A percentile compares a stretch with the other conserved stretches of the same genome.
These are phyloP conservation scores for Macrolepiota fuliginosa DNA, from an alignment of 768 basidiomycete genomes.

Conservation along the genomic window DNA sequence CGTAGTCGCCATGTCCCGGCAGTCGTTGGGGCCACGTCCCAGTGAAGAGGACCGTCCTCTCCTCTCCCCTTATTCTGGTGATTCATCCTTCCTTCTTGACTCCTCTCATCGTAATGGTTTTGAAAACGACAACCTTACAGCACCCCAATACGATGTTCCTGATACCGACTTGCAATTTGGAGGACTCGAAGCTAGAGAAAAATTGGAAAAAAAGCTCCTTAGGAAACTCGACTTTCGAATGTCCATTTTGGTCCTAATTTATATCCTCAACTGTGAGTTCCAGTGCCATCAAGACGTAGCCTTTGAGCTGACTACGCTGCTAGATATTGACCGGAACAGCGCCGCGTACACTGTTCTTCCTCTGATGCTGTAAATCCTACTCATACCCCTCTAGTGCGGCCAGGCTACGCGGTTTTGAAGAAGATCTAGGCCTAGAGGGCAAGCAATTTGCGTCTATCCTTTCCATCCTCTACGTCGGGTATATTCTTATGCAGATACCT, in stretches of 20 bases:
- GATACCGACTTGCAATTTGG: constrained; percentile 25
- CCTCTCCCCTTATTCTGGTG: constrained; percentile 6
- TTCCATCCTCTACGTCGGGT: constrained; percentile 64
- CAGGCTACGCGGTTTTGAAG: constrained; percentile 62
- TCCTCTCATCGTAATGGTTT: background rate
- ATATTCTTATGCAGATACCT: constrained; percentile 70
- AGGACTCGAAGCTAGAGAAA: constrained; percentile 22
- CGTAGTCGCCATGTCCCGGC: background rate
- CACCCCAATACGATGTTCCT: constrained; percentile 15
- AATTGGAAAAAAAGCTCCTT: constrained; percentile 36
- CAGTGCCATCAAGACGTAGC: background rate
- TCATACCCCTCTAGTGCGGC: constrained; percentile 45
- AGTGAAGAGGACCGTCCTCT: constrained; percentile 14
- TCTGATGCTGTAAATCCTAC: background rate
- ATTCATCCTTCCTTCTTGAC: background rate
- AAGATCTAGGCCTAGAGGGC: constrained; percentile 54
- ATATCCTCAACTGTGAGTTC: constrained; percentile 41
- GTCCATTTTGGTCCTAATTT: constrained; percentile 47
- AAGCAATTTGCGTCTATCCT: constrained; percentile 61
- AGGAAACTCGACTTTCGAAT: constrained; percentile 50
- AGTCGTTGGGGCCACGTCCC: background rate
- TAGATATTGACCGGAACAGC: constrained; percentile 74
- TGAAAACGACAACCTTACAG: constrained; percentile 1
- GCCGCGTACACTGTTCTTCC: constrained; percentile 40
- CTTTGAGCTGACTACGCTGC: background rate